Evolutionary conservation across 2,329 filamentous ascomycete genomes (phyloP).

Genomic region (Aspergillus caelatus): DNA sequence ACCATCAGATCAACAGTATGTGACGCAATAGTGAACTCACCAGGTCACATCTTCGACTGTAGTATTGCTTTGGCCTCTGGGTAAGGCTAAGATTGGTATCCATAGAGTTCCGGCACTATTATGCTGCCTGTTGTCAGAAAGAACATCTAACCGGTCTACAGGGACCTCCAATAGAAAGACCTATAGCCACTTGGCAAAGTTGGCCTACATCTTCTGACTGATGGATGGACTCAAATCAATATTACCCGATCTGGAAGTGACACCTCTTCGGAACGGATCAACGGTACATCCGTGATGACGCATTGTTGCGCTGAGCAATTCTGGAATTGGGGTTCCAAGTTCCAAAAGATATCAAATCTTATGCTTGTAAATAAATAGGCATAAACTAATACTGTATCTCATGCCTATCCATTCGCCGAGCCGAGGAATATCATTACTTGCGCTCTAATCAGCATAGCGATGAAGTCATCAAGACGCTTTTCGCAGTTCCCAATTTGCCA

Average conservation of each 20-base stretch:
- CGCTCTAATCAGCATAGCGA: neutral
- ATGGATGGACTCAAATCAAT: neutral
- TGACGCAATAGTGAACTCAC: constrained; percentile 15
- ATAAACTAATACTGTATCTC: neutral
- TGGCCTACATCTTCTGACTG: neutral
- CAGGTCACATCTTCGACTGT: neutral
- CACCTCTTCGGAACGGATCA: neutral
- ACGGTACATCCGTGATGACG: constrained; percentile 12
- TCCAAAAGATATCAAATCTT: neutral
- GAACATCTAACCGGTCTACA: neutral
- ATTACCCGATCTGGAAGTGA: constrained; percentile 3
- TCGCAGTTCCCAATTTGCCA: neutral
- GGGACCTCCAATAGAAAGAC: neutral
- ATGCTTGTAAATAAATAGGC: constrained; percentile 1
- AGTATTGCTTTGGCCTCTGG: neutral
- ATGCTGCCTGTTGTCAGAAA: neutral
- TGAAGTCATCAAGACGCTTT: neutral
- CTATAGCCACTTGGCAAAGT: neutral
- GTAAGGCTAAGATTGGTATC: neutral
- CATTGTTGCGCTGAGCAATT: constrained; percentile 4
- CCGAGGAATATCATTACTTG: neutral
- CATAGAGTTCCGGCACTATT: neutral
- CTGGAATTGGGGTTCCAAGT: constrained; percentile 5
- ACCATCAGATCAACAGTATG: neutral
- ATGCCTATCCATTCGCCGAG: neutral